These are phyloP conservation scores for Didymellaceae sp. DNA, from an alignment of 2,329 filamentous ascomycete genomes.

Conservation along the genomic window DNA sequence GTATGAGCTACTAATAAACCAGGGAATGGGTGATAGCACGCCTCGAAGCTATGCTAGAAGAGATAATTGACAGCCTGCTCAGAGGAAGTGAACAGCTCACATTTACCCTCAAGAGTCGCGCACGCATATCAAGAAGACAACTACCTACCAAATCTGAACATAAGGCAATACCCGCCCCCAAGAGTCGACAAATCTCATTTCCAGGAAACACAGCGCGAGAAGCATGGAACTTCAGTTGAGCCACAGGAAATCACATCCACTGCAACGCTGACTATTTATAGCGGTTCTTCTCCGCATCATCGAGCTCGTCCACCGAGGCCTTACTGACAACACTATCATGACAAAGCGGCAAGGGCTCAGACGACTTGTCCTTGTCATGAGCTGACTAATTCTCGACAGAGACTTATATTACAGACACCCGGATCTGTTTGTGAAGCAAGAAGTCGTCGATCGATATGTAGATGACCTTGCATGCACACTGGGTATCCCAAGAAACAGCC, in stretches of 20 bases:
- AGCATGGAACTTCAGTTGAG: slow-evolving; percentile 64
- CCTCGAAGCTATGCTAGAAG: slow-evolving; percentile 64
- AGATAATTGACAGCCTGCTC: slow-evolving; percentile 60
- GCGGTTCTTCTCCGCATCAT: slow-evolving; percentile 63
- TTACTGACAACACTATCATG: slow-evolving; percentile 56
- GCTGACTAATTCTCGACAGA: slow-evolving; percentile 53
- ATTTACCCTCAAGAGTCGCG: slow-evolving; percentile 56
- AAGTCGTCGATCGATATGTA: slow-evolving; percentile 72
- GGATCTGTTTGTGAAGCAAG: slow-evolving; percentile 72
- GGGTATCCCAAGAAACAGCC: slow-evolving; percentile 64
- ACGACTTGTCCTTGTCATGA: background rate
- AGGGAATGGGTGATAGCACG: slow-evolving; percentile 55
- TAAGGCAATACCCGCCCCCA: slow-evolving; percentile 22
- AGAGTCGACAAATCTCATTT: slow-evolving; percentile 51
- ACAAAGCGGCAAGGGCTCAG: slow-evolving; percentile 60
- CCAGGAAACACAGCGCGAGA: slow-evolving; percentile 63
- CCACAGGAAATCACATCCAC: slow-evolving; percentile 1
- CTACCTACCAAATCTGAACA: background rate
- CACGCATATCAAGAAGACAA: slow-evolving; percentile 30
- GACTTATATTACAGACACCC: slow-evolving; percentile 82
- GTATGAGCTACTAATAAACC: slow-evolving; percentile 10
- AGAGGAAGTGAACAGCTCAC: slow-evolving; percentile 54
- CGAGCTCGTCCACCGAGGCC: slow-evolving; percentile 60
- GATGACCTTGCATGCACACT: slow-evolving; percentile 78
- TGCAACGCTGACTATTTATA: slow-evolving; percentile 30